Base-by-base conservation (phyloP, 257 asterid species). In the Cinchona pubescens region DNA sequence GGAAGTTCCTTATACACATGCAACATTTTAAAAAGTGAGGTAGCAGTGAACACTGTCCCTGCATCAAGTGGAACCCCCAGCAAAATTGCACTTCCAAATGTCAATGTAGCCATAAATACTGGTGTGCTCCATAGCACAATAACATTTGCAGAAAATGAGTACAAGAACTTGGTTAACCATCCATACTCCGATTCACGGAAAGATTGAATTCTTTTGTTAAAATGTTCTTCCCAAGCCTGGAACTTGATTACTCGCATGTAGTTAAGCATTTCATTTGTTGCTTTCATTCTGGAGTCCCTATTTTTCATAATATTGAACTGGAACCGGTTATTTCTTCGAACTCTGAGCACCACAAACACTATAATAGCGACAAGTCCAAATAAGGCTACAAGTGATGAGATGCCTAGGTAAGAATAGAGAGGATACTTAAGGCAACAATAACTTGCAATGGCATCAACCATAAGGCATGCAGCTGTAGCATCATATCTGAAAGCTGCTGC, bases 211-310 rank as follows among this genome's bases (percentile, higher is more conserved):
- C 96, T 87, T 87, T 83, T 62, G 91, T 88, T 87, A 56, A 94
- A 94, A 69, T 89, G 94, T 34, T 94, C 98, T 70, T 94, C 99
- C 99, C 99, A 94, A 0, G 99, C 99, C 78, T 94, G 99, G 83
- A 92, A 94, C 74, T 94, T 94, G 42, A 94, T 92, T 64, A 92
- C 98, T 0, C 99, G 79, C 97, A 92, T 94, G 79, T 89, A 92
- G 77, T 79, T 92, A 25, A 94, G 94, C 99, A 90, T 94, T 82
- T 94, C 99, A 19, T 92, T 94, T 25, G 88, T 89, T 0, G 98
- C 97, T 72, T 88, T 92, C 99, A 94, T 92, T 66, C 97, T 82
- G 7, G 89, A 90, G 58, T 94, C 99, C 14, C 97, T 96, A 64
- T 85, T 86, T 84, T 49, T 84, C 99, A 92, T 92, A 18, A 94